Percentiles rank a stretch among this genome's conserved stretches.
phyloP scores from a whole-genome alignment of 176 grass and related monocot species.

The Melocanna baccifera region DNA sequence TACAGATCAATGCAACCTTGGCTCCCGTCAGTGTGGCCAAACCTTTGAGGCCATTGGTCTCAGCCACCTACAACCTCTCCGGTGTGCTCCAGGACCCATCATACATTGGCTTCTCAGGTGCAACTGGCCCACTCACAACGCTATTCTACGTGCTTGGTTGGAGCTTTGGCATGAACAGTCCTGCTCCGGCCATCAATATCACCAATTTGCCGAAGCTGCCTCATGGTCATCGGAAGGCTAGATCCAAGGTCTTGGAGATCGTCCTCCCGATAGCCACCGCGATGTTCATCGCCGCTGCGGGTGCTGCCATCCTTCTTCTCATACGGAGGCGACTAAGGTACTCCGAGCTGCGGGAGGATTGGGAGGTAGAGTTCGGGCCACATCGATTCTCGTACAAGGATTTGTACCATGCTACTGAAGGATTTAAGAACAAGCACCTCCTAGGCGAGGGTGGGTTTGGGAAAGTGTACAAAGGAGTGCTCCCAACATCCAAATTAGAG shows the following conservation, averaged over 20 bases:
- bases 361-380: no score
- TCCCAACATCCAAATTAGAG: no score
- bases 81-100: not conserved
- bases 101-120: constrained; percentile 19
- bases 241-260: not conserved
- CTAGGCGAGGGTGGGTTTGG: no score
- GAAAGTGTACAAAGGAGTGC: no score
- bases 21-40: not conserved
- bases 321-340: not conserved
- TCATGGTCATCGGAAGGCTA: no score
- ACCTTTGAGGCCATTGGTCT: not conserved
- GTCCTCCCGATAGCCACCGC: not conserved
- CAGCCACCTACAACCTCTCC: not conserved
- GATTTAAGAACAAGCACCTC: no score
- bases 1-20: constrained; percentile 1
- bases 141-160: constrained; percentile 15
- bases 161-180: constrained; percentile 11
- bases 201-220: not conserved
- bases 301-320: not conserved
- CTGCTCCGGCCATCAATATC: not conserved
- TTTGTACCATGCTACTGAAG: no score
- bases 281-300: not conserved
- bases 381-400: no score
- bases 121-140: not conserved
- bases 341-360: no score